Evolutionary conservation across 306 rosid genomes (phyloP).

Genomic region (Prinsepia uniflora): DNA sequence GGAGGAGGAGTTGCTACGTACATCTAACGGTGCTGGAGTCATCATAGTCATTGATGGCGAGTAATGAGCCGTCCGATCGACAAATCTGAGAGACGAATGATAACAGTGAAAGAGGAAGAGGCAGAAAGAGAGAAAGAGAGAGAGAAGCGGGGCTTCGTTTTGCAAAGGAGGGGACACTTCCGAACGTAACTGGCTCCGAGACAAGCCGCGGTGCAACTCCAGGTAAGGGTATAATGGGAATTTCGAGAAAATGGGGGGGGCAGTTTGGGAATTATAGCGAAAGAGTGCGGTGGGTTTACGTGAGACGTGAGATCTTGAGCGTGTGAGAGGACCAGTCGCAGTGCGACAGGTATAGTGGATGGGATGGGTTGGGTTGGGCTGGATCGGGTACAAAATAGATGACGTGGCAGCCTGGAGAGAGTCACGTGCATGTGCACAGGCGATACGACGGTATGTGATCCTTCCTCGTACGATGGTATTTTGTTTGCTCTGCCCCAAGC

Average conservation of each 20-base stretch:
- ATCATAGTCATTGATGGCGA: conserved; percentile 48
- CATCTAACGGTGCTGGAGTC: conserved; percentile 53
- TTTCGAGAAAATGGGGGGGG: neutral
- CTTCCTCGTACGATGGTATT: conserved; percentile 12
- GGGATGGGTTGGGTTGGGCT: neutral
- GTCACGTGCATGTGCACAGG: conserved; percentile 23
- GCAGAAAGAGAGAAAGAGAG: neutral
- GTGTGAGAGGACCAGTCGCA: conserved; percentile 4
- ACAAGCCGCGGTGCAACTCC: conserved; percentile 19
- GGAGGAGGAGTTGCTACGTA: conserved; percentile 22
- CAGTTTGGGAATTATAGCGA: neutral
- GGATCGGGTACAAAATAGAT: neutral
- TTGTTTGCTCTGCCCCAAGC: too few species aligned
- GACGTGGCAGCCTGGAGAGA: neutral
- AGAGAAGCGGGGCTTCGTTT: conserved; percentile 14
- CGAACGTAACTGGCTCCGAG: conserved; percentile 23
- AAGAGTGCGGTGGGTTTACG: neutral
- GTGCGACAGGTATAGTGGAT: conserved; percentile 1
- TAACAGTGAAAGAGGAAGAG: conserved; percentile 17
- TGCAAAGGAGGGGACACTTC: conserved; percentile 20
- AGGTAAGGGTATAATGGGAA: conserved; percentile 5
- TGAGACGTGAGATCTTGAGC: conserved; percentile 16
- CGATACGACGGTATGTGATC: neutral
- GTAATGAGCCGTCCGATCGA: conserved; percentile 38
- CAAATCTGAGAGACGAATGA: conserved; percentile 38